Base-by-base conservation (phyloP, 257 asterid species). In the Hygrophila difformis region DNA sequence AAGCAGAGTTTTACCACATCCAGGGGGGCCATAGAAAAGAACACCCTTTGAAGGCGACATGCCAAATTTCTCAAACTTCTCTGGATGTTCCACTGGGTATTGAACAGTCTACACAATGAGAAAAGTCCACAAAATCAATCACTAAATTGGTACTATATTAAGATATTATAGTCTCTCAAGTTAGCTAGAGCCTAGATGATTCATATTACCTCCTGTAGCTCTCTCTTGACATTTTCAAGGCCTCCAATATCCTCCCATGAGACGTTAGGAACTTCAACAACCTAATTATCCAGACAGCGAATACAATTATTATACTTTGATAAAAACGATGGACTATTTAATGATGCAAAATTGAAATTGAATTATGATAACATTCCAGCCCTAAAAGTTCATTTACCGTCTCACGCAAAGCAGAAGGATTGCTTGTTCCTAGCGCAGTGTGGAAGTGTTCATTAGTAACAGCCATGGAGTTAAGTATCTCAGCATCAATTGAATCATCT, bases 11-110 rank as follows among this genome's bases (percentile, higher is more conserved):
- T 87, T 87, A 12, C 94, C 96, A 64, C 94, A 87, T 35, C 96
- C 94, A 10, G 94, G 93, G 9, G 94, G 94, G 1, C 96, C 94
- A 17, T 82, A 86, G 80, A 86, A 86, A 18, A 86, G 93, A 51
- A 86, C 96, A 38, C 96, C 96, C 72, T 86, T 86, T 2, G 96
- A 86, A 24, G 96, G 96, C 17, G 96, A 86, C 94, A 86, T 86
- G 22, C 96, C 96, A 68, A 85, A 81, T 70, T 81, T 85, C 65
- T 85, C 96, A 1, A 85, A 85, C 74, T 86, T 87, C 80, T 87
- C 97, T 0, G 97, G 97, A 70, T 87, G 97, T 69, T 87, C 97
- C 60, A 87, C 97, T 3, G 94, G 97, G 60, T 83, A 87, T 70
- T 87, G 97, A 47, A 87, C 97, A 51, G 97, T 87, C 93, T 87